Conservation (phyloP, 1,284 basidiomycete species). For the Coniferiporia sulphurascens region DNA sequence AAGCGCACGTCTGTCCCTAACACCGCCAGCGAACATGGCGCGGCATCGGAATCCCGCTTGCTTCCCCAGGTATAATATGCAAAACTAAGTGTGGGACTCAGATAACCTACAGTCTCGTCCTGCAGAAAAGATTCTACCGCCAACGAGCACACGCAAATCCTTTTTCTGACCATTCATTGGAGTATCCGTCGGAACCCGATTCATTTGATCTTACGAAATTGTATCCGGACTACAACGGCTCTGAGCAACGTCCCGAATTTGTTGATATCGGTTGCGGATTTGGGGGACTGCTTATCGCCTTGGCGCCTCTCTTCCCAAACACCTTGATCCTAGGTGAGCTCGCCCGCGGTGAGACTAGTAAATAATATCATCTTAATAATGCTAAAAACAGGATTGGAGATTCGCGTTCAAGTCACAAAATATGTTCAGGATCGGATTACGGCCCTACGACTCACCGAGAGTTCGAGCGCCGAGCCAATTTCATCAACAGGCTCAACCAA, state of each 20-base stretch:
- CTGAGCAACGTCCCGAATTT: conserved; percentile 78
- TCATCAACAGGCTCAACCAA: conserved; percentile 23
- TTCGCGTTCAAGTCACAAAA: conserved; percentile 93
- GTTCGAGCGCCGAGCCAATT: conserved; percentile 20
- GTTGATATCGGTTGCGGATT: conserved; percentile 99
- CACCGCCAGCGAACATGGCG: neutral
- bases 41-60: neutral
- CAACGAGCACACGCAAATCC: conserved; percentile 98
- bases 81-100: neutral
- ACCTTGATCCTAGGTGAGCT: conserved; percentile 88
- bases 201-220: conserved; percentile 83
- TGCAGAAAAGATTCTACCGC: conserved; percentile 91
- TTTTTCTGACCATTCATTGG: conserved; percentile 91
- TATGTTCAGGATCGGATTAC: conserved; percentile 94
- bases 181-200: conserved; percentile 81
- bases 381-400: conserved; percentile 79
- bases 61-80: neutral
- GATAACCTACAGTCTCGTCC: neutral
- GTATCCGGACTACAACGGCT: conserved; percentile 68
- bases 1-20: neutral
- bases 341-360: neutral
- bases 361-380: neutral
- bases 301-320: conserved; percentile 90
- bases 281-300: conserved; percentile 86
- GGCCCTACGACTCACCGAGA: conserved; percentile 67